These are phyloP conservation scores for Fraxinus excelsior DNA, from an alignment of 257 asterid species.

Conservation along the genomic window DNA sequence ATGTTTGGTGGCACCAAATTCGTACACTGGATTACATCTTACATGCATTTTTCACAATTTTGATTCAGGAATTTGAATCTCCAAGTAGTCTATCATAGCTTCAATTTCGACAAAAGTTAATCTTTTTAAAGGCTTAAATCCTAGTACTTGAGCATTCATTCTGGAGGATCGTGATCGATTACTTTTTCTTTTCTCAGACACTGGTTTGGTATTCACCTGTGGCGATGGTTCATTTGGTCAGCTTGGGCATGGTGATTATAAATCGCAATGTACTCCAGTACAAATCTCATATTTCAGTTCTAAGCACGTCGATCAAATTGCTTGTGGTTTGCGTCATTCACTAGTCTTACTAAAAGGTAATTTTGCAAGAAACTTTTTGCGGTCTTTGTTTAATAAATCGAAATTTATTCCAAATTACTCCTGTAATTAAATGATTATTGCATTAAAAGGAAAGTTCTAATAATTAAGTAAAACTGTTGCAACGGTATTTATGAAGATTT, in stretches of 20 bases:
- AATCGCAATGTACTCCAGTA: conserved; percentile 51
- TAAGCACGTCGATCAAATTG: conserved; percentile 57
- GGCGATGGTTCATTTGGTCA: conserved; percentile 97
- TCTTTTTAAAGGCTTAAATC: background rate
- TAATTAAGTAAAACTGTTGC: background rate
- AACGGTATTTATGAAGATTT: too few species aligned
- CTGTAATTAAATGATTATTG: background rate
- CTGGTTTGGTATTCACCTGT: conserved; percentile 74
- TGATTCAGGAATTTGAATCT: background rate
- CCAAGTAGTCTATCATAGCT: background rate
- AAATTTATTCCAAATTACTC: background rate
- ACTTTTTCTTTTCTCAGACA: conserved; percentile 39
- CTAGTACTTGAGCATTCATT: background rate
- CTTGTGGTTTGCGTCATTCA: conserved; percentile 96
- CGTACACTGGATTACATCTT: background rate
- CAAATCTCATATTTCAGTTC: conserved; percentile 52
- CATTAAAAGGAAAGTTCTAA: background rate
- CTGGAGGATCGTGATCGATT: background rate
- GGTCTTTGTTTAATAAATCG: background rate
- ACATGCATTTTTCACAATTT: background rate
- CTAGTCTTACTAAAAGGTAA: conserved; percentile 76
- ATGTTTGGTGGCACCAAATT: background rate
- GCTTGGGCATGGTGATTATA: conserved; percentile 75
- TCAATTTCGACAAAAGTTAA: background rate
- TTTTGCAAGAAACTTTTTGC: background rate